These are phyloP conservation scores for Naganishia randhawae DNA, from an alignment of 768 basidiomycete genomes.

Conservation along the genomic window DNA sequence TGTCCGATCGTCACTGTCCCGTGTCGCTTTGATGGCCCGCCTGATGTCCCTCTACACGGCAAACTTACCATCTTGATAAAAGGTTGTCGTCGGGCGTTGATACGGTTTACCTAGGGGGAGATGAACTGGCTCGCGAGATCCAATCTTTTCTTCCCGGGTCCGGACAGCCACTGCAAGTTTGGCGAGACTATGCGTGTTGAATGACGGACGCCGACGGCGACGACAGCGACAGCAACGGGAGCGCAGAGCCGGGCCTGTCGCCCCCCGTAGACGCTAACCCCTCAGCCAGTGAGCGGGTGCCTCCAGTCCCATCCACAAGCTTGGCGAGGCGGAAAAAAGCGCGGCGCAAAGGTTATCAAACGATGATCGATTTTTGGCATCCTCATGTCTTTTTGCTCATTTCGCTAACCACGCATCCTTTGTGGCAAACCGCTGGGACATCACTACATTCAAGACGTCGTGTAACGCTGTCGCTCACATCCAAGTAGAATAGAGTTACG, in stretches of 20 bases:
- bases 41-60: neutral
- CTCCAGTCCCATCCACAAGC: neutral
- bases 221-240: neutral
- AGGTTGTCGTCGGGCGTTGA: conserved; percentile 4
- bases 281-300: neutral
- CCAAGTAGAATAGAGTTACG: no score
- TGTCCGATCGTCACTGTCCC: neutral
- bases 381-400: neutral
- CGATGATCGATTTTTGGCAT: neutral
- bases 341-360: neutral
- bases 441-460: no score
- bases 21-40: neutral
- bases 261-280: neutral
- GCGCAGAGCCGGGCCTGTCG: neutral
- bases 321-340: neutral
- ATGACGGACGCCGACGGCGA: conserved; percentile 8
- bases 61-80: conserved; percentile 24
- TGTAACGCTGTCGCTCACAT: no score
- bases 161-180: neutral
- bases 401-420: no score
- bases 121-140: conserved; percentile 21
- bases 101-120: conserved; percentile 21
- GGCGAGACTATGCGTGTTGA: neutral
- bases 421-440: no score
- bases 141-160: neutral